A percentile compares a stretch with the other conserved stretches of the same genome.
Evolutionary conservation across 768 basidiomycete species (phyloP).

Genomic region (Sporobolomyces roseus): DNA sequence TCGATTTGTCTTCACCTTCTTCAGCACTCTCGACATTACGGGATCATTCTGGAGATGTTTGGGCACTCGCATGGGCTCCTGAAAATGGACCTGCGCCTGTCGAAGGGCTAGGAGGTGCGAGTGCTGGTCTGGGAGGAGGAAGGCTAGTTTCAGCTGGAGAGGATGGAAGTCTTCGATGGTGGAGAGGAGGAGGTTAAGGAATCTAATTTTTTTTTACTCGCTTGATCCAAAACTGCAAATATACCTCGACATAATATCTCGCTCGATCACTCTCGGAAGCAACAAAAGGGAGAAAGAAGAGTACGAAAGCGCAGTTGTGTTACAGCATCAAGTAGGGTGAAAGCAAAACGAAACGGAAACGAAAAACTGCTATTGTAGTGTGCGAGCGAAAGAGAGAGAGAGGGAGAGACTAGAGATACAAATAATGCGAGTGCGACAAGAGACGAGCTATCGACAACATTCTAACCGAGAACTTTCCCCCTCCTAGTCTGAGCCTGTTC

Average conservation of each 20-base stretch:
- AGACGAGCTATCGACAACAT: neutral
- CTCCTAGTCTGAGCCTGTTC: neutral
- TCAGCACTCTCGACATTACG: slow-evolving; percentile 38
- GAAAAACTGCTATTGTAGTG: neutral
- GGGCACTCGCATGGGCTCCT: slow-evolving; percentile 37
- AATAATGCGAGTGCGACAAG: neutral
- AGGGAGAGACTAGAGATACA: too few relatives aligned
- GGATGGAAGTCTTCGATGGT: slow-evolving; percentile 33
- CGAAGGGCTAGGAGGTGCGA: slow-evolving; percentile 37
- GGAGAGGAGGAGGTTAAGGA: slow-evolving; percentile 38
- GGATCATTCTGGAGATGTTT: slow-evolving; percentile 39
- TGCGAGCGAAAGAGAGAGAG: neutral
- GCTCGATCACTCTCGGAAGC: neutral
- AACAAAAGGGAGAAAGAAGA: neutral
- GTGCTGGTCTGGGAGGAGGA: slow-evolving; percentile 34
- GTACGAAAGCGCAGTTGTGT: neutral
- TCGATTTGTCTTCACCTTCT: slow-evolving; percentile 30
- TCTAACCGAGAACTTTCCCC: slow-evolving; percentile 3
- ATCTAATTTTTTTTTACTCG: too few relatives aligned
- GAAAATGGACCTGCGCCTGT: slow-evolving; percentile 3
- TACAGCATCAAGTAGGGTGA: neutral
- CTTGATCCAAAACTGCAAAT: too few relatives aligned
- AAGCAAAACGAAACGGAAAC: neutral
- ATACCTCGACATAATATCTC: too few relatives aligned
- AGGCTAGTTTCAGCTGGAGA: slow-evolving; percentile 31